These are phyloP conservation scores for Salvia rosmarinus DNA, from an alignment of 257 asterid species.

Conservation along the genomic window DNA sequence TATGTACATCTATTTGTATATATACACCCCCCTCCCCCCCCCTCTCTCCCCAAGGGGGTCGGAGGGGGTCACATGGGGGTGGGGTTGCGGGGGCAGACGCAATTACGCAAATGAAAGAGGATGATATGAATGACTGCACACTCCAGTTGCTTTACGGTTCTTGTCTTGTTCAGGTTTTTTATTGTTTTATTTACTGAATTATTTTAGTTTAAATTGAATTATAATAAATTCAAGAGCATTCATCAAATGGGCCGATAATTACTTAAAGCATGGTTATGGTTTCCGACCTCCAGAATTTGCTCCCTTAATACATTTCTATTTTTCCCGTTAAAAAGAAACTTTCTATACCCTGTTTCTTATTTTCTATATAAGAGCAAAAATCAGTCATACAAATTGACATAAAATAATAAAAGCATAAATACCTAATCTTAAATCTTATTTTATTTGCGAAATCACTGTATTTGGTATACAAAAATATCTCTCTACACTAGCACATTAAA, in stretches of 20 bases:
- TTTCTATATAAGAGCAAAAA: neutral
- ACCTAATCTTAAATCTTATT: conserved; percentile 11
- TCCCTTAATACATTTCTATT: neutral
- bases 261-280: no score
- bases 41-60: no score
- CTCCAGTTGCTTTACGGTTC: conserved; percentile 39
- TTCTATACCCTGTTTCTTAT: neutral
- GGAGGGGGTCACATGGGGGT: conserved; percentile 42
- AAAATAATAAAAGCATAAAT: no score
- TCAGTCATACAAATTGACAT: no score
- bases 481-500: neutral
- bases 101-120: conserved; percentile 36
- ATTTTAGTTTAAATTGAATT: no score
- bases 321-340: neutral
- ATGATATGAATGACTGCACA: conserved; percentile 34
- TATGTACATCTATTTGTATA: conserved; percentile 22
- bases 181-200: neutral
- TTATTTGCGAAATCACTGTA: neutral
- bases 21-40: conserved; percentile 28
- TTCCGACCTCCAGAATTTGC: conserved; percentile 1
- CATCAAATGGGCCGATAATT: neutral
- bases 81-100: conserved; percentile 47
- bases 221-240: conserved; percentile 19
- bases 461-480: neutral
- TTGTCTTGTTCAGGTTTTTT: conserved; percentile 34